Percentiles rank a stretch among this genome's conserved stretches.
Evolutionary conservation across 2,329 filamentous ascomycete genomes (phyloP).

Genomic region (Coniochaeta pulveracea): DNA sequence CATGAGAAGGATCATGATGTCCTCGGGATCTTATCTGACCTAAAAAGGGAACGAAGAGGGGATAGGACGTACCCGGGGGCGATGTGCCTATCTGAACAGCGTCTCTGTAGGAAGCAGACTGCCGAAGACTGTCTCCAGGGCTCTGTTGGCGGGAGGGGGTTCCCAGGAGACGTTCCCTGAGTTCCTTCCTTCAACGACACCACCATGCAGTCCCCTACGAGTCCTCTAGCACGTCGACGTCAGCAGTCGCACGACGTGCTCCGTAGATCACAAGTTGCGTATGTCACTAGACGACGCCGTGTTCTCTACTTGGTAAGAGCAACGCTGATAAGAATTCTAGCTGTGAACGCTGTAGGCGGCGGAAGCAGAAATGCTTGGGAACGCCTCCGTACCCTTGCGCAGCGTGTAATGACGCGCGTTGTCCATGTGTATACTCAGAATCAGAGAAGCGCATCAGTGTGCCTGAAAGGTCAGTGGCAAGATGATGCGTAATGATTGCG

Average conservation of each 20-base stretch:
- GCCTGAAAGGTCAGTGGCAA: slow-evolving; percentile 4
- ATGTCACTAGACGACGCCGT: background rate
- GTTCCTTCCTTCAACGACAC: background rate
- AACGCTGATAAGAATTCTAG: slow-evolving; percentile 2
- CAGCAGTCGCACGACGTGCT: slow-evolving; percentile 6
- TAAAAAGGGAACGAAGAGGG: background rate
- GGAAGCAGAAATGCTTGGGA: slow-evolving; percentile 7
- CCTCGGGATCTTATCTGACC: background rate
- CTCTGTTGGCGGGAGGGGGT: background rate
- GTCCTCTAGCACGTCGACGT: slow-evolving; percentile 4
- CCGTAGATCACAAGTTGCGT: slow-evolving; percentile 6
- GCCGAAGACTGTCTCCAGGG: background rate
- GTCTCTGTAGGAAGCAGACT: background rate
- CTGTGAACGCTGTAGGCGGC: slow-evolving; percentile 6
- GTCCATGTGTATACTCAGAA: slow-evolving; percentile 6
- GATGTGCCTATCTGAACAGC: background rate
- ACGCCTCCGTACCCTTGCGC: slow-evolving; percentile 7
- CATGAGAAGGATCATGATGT: background rate
- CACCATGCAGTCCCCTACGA: slow-evolving; percentile 5
- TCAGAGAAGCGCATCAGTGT: slow-evolving; percentile 7
- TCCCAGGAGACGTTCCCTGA: background rate
- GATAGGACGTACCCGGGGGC: background rate
- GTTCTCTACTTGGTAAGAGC: background rate
- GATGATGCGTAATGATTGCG: background rate
- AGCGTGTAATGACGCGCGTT: slow-evolving; percentile 4